Evolutionary conservation across 2,329 filamentous ascomycete species (phyloP).

Genomic region (Pyrenochaeta sp.): DNA sequence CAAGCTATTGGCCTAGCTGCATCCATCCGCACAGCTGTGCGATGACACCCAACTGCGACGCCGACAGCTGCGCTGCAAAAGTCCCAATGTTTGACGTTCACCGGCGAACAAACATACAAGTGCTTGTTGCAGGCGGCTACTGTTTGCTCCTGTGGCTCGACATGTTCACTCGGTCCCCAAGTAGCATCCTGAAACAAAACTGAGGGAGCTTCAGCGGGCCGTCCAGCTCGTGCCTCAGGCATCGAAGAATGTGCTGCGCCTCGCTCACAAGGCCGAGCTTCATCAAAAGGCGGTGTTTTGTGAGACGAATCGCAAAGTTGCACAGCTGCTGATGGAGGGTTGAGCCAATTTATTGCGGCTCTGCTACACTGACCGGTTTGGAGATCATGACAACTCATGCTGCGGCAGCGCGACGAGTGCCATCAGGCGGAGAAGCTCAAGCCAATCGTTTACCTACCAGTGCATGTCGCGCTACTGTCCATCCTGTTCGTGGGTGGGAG

Average conservation of each 20-base stretch:
- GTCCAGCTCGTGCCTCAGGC: conserved; percentile 34
- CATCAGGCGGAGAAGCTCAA: conserved; percentile 31
- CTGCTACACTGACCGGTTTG: conserved; percentile 44
- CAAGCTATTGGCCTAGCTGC: conserved; percentile 45
- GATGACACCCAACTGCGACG: conserved; percentile 41
- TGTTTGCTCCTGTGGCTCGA: conserved; percentile 1
- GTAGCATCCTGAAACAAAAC: conserved; percentile 2
- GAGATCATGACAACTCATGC: conserved; percentile 23
- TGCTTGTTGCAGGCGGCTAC: conserved; percentile 13
- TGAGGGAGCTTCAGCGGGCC: neutral
- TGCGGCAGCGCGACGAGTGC: conserved; percentile 18
- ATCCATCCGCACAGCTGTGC: conserved; percentile 40
- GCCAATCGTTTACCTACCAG: conserved; percentile 40
- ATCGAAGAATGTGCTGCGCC: conserved; percentile 42
- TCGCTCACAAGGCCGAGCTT: conserved; percentile 36
- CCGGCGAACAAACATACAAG: conserved; percentile 13
- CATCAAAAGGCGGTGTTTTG: conserved; percentile 24
- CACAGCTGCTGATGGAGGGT: conserved; percentile 20
- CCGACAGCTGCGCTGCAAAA: conserved; percentile 29
- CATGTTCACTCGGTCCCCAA: neutral
- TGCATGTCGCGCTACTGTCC: conserved; percentile 23
- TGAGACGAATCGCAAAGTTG: conserved; percentile 27
- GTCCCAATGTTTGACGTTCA: conserved; percentile 26
- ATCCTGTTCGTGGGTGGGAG: conserved; percentile 17
- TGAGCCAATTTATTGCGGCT: conserved; percentile 38